phyloP scores from a whole-genome alignment of 371 early-diverging fungal genomes.

The Rhizopus arrhizus region DNA sequence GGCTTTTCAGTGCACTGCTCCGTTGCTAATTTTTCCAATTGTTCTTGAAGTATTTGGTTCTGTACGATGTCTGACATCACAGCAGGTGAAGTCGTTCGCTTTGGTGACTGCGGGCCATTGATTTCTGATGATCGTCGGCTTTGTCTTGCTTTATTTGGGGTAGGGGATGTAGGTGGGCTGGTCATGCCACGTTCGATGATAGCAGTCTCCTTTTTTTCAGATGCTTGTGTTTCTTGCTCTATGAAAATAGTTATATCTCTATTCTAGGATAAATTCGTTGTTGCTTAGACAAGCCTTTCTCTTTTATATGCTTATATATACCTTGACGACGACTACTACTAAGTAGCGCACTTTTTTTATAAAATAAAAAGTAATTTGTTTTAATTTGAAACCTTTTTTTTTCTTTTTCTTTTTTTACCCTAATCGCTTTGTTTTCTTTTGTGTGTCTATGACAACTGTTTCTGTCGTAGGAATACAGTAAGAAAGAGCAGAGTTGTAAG shows the following conservation, averaged over 20 bases:
- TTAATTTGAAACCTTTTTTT: background rate
- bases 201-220: background rate
- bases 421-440: background rate
- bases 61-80: conserved; percentile 3
- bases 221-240: background rate
- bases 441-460: background rate
- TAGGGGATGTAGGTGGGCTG: conserved; percentile 25
- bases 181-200: conserved; percentile 12
- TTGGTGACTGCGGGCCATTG: conserved; percentile 1
- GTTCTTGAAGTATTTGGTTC: conserved; percentile 2
- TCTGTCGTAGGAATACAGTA: background rate
- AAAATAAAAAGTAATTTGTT: background rate
- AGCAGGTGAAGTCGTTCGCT: background rate
- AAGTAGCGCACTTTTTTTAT: background rate
- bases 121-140: background rate
- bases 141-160: background rate
- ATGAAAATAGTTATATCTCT: background rate
- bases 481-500: no score
- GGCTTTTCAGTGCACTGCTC: background rate
- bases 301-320: background rate
- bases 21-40: background rate
- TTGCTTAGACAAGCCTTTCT: background rate
- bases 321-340: background rate
- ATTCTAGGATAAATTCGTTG: no score
- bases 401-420: background rate